phyloP scores from a whole-genome alignment of 306 rosid species.

The Castanea crenata region DNA sequence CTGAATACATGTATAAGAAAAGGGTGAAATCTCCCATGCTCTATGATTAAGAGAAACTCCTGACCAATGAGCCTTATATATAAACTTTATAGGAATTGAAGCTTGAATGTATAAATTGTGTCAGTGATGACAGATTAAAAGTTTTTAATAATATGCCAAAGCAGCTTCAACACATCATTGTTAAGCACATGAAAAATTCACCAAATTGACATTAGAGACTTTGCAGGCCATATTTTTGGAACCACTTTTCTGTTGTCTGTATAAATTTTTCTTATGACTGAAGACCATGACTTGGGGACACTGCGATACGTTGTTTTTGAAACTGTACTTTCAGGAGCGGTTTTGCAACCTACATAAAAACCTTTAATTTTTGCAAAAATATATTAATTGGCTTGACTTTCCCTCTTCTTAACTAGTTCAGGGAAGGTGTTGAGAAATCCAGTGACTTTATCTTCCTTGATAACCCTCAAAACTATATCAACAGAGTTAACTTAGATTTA shows the following conservation, averaged over 20 bases:
- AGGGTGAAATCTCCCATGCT: neutral
- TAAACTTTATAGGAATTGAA: neutral
- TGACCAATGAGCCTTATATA: neutral
- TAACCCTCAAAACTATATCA: neutral
- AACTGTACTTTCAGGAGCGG: neutral
- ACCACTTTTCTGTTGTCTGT: neutral
- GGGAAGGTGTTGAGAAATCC: slow-evolving; percentile 3
- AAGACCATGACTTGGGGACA: slow-evolving; percentile 3
- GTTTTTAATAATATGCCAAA: neutral
- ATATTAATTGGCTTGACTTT: neutral
- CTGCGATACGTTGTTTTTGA: too few species aligned
- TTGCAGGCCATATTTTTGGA: neutral
- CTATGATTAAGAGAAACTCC: neutral
- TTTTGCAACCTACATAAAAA: neutral
- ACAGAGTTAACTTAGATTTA: slow-evolving; percentile 6
- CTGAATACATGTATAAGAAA: too few species aligned
- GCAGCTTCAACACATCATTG: neutral
- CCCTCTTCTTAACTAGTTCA: slow-evolving; percentile 2
- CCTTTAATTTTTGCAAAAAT: neutral
- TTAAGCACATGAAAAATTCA: neutral
- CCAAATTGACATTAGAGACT: neutral
- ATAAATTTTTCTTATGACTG: neutral
- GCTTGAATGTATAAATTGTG: neutral
- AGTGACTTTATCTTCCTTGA: slow-evolving; percentile 8
- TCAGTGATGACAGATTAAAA: neutral